These are phyloP conservation scores for Saccharomycopsis malanga DNA, from an alignment of 805 yeast species.

Conservation along the genomic window DNA sequence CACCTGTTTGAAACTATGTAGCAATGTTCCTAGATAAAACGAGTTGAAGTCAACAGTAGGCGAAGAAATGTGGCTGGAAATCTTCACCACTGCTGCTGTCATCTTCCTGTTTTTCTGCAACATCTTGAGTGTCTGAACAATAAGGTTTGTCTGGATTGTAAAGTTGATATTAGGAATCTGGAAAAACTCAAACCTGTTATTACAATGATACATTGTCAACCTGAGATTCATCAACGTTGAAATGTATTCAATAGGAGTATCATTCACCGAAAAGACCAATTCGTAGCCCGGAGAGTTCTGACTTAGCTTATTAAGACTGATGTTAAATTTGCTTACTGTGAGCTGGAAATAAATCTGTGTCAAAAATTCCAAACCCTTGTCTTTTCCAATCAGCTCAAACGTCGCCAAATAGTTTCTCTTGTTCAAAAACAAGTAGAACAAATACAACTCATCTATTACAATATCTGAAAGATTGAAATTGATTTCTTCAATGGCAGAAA, in stretches of 20 bases:
- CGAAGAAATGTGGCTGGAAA: constrained; percentile 37
- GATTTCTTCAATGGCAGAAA: constrained; percentile 23
- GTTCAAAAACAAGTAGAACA: constrained; percentile 18
- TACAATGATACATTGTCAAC: constrained; percentile 20
- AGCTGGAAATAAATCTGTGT: constrained; percentile 14
- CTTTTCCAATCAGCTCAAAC: not conserved
- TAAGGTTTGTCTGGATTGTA: constrained; percentile 34
- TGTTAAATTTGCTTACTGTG: constrained; percentile 22
- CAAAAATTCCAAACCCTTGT: constrained; percentile 6
- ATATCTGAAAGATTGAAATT: constrained; percentile 25
- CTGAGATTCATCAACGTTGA: constrained; percentile 34
- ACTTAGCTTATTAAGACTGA: constrained; percentile 27
- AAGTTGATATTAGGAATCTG: constrained; percentile 35
- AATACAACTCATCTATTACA: constrained; percentile 26
- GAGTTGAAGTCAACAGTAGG: constrained; percentile 40
- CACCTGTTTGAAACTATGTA: constrained; percentile 18
- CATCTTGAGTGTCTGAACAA: constrained; percentile 31
- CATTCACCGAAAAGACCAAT: constrained; percentile 33
- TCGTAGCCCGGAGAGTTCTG: constrained; percentile 42
- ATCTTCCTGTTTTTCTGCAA: constrained; percentile 4
- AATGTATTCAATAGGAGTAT: constrained; percentile 36
- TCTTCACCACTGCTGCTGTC: constrained; percentile 28
- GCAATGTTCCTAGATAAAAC: constrained; percentile 32
- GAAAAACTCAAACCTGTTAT: constrained; percentile 19
- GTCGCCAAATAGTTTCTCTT: not conserved